Conservation (phyloP, 2,329 filamentous ascomycete genomes). For the Diaporthe helianthi region DNA sequence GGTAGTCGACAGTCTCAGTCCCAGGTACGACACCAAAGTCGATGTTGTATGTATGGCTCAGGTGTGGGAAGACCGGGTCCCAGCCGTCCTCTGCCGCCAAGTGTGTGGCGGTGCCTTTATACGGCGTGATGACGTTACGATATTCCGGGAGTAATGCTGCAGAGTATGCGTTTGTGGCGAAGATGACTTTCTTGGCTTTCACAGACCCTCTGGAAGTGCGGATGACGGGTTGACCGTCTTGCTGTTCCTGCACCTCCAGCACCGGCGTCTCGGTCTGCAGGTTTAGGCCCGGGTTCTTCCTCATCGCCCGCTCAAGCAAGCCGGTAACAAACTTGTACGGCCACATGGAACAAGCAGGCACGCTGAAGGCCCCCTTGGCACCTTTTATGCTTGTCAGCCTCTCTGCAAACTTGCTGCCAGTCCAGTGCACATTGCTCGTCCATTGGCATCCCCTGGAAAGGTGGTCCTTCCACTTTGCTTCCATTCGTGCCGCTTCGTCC, state of each 20-base stretch:
- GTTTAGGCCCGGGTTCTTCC: slow-evolving; percentile 6
- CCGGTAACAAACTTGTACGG: slow-evolving; percentile 34
- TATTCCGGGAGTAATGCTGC: slow-evolving; percentile 29
- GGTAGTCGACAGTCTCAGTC: slow-evolving; percentile 30
- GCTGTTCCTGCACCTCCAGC: slow-evolving; percentile 1
- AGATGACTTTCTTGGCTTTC: slow-evolving; percentile 23
- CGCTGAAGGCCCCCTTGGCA: slow-evolving; percentile 20
- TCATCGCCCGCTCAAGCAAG: slow-evolving; percentile 28
- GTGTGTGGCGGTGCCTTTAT: slow-evolving; percentile 32
- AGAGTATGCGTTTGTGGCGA: slow-evolving; percentile 32
- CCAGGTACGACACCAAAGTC: slow-evolving; percentile 24
- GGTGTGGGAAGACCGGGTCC: slow-evolving; percentile 29
- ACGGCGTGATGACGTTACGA: slow-evolving; percentile 28
- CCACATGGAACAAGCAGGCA: slow-evolving; percentile 30
- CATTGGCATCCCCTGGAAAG: slow-evolving; percentile 24
- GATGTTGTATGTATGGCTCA: slow-evolving; percentile 35
- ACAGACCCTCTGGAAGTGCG: slow-evolving; percentile 19
- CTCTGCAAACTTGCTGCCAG: slow-evolving; percentile 25
- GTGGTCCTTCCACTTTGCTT: slow-evolving; percentile 20
- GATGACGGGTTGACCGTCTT: slow-evolving; percentile 11
- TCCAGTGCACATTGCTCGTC: slow-evolving; percentile 26
- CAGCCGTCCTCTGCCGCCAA: slow-evolving; percentile 6
- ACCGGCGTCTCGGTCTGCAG: slow-evolving; percentile 33
- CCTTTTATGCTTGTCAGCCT: slow-evolving; percentile 29
- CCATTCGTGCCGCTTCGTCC: slow-evolving; percentile 7